A percentile compares a stretch with the other conserved stretches of the same genome.
Conservation (phyloP, 1,139 yeast genomes). For the Nakaseomyces bracarensis region DNA sequence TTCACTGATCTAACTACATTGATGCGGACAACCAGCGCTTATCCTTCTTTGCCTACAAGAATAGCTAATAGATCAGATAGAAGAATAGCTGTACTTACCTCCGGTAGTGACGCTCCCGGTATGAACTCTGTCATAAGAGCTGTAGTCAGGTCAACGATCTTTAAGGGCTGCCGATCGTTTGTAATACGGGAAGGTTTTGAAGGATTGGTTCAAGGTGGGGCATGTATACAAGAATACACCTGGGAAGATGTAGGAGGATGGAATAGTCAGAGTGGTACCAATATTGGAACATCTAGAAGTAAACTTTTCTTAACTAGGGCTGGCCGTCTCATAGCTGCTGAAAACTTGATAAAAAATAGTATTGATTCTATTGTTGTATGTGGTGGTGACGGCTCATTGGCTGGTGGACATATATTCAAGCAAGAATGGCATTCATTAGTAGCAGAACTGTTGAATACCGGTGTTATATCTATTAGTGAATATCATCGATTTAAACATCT, state of each 20-base stretch:
- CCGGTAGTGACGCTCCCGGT: constrained; percentile 98
- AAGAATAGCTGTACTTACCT: constrained; percentile 84
- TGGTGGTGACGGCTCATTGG: constrained; percentile 97
- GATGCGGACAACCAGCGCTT: constrained; percentile 16
- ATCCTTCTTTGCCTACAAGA: constrained; percentile 20
- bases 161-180: constrained; percentile 81
- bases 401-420: constrained; percentile 94
- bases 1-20: constrained; percentile 23
- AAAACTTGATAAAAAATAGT: constrained; percentile 76
- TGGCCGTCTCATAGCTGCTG: constrained; percentile 77
- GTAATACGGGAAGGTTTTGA: constrained; percentile 94
- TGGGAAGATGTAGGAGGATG: constrained; percentile 96
- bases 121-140: constrained; percentile 88
- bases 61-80: constrained; percentile 13
- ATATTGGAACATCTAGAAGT: constrained; percentile 96
- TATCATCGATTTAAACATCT: constrained; percentile 57
- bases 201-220: constrained; percentile 82
- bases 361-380: constrained; percentile 95
- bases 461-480: constrained; percentile 49
- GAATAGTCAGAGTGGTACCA: constrained; percentile 87
- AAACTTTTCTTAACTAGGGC: constrained; percentile 71
- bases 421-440: constrained; percentile 91
- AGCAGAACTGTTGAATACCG: constrained; percentile 51
- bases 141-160: constrained; percentile 83
- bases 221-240: constrained; percentile 59